Evolutionary conservation across 371 early-diverging fungal genomes (phyloP).

Genomic region (Mortierella sp.): DNA sequence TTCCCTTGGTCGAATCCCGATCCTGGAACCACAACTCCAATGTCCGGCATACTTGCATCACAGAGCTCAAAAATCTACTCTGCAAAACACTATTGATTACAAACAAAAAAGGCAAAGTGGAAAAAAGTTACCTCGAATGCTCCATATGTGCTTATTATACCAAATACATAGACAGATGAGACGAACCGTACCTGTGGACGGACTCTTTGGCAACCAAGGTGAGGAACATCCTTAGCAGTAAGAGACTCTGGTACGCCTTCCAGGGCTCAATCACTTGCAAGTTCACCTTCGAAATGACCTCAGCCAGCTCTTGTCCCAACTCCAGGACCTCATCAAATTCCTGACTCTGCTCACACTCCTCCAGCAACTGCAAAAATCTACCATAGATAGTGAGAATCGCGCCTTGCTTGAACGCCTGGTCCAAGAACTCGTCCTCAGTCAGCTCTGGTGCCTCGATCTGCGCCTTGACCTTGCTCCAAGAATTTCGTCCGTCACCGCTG

Average conservation of each 20-base stretch:
- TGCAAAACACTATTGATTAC: constrained; percentile 29
- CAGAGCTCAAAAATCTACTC: constrained; percentile 47
- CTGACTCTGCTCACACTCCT: constrained; percentile 35
- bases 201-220: constrained; percentile 49
- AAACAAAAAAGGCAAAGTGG: not conserved
- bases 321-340: constrained; percentile 45
- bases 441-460: constrained; percentile 45
- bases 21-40: constrained; percentile 51
- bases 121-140: not conserved
- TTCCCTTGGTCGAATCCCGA: constrained; percentile 42
- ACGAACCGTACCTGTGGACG: constrained; percentile 35
- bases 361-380: constrained; percentile 38
- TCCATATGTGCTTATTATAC: not conserved
- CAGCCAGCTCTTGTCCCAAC: constrained; percentile 41
- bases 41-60: constrained; percentile 41
- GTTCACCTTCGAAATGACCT: constrained; percentile 45
- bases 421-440: constrained; percentile 47
- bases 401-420: constrained; percentile 33
- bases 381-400: constrained; percentile 48
- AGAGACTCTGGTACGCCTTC: constrained; percentile 47
- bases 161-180: no score
- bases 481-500: constrained; percentile 24
- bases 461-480: constrained; percentile 37
- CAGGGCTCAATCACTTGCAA: constrained; percentile 35
- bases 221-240: constrained; percentile 51